Evolutionary conservation across 768 basidiomycete species (phyloP).

Genomic region (Lactarius trivialis): DNA sequence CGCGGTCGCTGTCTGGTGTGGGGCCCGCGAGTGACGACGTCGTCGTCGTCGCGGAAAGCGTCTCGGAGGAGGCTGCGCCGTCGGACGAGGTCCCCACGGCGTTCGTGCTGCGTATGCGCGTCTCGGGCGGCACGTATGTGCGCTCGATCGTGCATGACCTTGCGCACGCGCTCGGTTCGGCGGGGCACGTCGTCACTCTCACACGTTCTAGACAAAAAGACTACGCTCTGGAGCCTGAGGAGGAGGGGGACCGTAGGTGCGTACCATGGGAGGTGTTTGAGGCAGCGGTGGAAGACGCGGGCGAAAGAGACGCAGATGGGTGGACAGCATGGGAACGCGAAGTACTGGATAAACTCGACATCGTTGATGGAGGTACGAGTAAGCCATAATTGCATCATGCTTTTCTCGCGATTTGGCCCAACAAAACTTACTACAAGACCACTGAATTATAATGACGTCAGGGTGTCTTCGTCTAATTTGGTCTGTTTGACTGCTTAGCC

Average conservation of each 20-base stretch:
- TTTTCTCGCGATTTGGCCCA: background rate
- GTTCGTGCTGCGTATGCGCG: conserved; percentile 86
- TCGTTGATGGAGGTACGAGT: conserved; percentile 36
- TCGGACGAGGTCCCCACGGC: conserved; percentile 50
- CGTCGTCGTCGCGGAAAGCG: conserved; percentile 24
- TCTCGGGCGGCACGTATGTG: conserved; percentile 96
- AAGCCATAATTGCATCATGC: background rate
- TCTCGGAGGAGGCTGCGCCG: conserved; percentile 21
- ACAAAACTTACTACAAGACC: too few relatives aligned
- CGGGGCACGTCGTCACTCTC: conserved; percentile 90
- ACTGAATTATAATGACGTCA: too few relatives aligned
- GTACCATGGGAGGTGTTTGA: conserved; percentile 72
- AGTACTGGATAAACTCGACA: conserved; percentile 59
- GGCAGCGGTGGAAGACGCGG: conserved; percentile 46
- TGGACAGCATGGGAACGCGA: conserved; percentile 78
- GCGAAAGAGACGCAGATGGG: conserved; percentile 59
- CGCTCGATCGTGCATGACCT: conserved; percentile 94
- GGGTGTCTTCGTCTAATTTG: background rate
- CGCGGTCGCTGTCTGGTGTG: conserved; percentile 51
- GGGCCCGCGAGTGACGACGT: conserved; percentile 35
- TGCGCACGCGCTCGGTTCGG: conserved; percentile 73
- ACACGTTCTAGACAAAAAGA: conserved; percentile 85
- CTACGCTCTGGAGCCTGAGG: conserved; percentile 50
- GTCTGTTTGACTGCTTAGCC: too few relatives aligned
- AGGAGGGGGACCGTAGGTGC: conserved; percentile 52